Evolutionary conservation across 805 yeast genomes (phyloP).

Genomic region (Saccharomycopsis amapae): DNA sequence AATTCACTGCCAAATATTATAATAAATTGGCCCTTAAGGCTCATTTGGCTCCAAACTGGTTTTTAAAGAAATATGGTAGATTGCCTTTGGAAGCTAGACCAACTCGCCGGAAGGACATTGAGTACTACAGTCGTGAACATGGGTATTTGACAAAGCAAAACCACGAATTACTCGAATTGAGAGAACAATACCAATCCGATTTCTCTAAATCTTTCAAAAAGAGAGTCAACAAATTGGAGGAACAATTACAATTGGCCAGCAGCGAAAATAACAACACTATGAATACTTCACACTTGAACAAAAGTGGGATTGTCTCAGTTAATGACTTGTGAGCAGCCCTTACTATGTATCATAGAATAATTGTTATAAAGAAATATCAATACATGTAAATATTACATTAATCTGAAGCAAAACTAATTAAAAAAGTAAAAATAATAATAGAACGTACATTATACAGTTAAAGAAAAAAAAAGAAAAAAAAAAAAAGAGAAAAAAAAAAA

Average conservation of each 20-base stretch:
- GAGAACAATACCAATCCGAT: not conserved
- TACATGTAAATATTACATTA: not conserved
- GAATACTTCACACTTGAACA: conserved; percentile 3
- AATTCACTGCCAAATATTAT: conserved; percentile 65
- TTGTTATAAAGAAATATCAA: not conserved
- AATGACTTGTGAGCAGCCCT: conserved; percentile 7
- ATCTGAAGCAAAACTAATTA: too few species aligned
- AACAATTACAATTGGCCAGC: conserved; percentile 7
- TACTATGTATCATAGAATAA: not conserved
- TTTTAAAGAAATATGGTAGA: conserved; percentile 62
- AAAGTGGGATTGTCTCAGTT: conserved; percentile 12
- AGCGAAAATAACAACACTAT: not conserved
- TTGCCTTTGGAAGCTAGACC: conserved; percentile 85
- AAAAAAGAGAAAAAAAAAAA: not conserved
- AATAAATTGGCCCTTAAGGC: conserved; percentile 63
- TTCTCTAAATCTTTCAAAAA: conserved; percentile 2
- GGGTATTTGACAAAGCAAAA: conserved; percentile 59
- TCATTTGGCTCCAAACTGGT: conserved; percentile 68
- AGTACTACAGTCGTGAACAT: conserved; percentile 64
- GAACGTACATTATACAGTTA: not conserved
- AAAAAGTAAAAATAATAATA: too few species aligned
- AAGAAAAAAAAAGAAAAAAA: not conserved
- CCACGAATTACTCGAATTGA: conserved; percentile 13
- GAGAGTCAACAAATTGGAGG: conserved; percentile 12
- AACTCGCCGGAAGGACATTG: conserved; percentile 69